Conservation (phyloP, 2,329 filamentous ascomycete species). For the Capronia coronata region DNA sequence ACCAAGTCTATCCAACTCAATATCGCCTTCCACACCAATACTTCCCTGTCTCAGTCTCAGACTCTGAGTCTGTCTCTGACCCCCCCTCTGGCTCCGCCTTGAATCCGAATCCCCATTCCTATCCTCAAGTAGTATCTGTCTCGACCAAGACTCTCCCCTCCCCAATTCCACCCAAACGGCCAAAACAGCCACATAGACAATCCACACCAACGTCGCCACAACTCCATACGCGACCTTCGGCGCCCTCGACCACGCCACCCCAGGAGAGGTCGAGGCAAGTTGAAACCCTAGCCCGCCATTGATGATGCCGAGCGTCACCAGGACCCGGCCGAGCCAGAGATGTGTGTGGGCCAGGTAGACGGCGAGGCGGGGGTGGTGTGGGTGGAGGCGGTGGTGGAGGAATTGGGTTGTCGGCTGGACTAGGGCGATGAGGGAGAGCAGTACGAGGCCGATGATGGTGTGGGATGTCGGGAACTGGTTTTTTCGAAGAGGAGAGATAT, state of each 20-base stretch:
- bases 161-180: constrained; percentile 20
- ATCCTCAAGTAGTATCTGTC: no score
- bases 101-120: no score
- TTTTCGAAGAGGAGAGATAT: no score
- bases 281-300: constrained; percentile 51
- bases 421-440: constrained; percentile 29
- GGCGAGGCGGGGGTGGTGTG: constrained; percentile 35
- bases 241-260: no score
- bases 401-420: constrained; percentile 30
- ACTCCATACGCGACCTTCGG: constrained; percentile 16
- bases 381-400: constrained; percentile 37
- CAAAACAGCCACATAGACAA: constrained; percentile 18
- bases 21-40: no score
- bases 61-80: no score
- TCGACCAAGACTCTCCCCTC: no score
- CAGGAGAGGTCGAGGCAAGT: constrained; percentile 8
- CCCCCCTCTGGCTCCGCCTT: no score
- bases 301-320: constrained; percentile 48
- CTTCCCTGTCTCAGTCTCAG: no score
- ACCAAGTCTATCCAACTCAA: no score
- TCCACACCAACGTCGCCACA: constrained; percentile 14
- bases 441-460: constrained; percentile 29
- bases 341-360: constrained; percentile 34
- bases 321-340: constrained; percentile 49
- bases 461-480: constrained; percentile 21